These are phyloP conservation scores for Multifurca ochricompacta DNA, from an alignment of 768 basidiomycete genomes.

Conservation along the genomic window DNA sequence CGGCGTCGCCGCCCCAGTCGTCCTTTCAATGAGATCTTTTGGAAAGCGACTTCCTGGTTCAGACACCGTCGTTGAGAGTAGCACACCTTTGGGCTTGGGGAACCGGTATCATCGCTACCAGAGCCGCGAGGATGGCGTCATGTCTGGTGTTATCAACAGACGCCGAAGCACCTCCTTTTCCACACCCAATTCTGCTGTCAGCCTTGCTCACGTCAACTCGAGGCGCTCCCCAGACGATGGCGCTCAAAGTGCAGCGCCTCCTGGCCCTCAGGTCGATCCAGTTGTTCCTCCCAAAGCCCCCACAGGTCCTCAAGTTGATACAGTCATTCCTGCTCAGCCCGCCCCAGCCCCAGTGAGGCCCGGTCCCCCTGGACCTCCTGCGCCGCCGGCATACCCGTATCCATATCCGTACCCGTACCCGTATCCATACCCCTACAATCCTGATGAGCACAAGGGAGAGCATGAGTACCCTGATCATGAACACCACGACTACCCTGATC, in stretches of 20 bases:
- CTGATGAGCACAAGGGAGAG: background rate
- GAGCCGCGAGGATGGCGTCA: background rate
- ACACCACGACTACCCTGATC: background rate
- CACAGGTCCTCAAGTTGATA: background rate
- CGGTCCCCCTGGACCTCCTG: background rate
- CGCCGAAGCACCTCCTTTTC: background rate
- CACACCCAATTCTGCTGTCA: background rate
- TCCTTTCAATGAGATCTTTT: background rate
- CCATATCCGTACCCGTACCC: background rate
- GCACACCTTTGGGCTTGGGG: background rate
- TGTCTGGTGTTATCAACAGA: background rate
- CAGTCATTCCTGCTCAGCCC: background rate
- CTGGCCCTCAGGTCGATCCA: background rate
- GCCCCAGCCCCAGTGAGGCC: background rate
- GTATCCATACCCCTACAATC: background rate
- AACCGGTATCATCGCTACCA: background rate
- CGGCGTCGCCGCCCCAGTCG: background rate
- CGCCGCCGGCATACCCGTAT: background rate
- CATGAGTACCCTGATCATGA: background rate
- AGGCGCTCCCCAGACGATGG: background rate
- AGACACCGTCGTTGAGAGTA: background rate
- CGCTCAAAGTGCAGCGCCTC: too few relatives aligned
- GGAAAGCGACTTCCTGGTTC: background rate
- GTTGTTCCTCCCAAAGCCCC: too few relatives aligned
- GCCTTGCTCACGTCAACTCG: background rate